Evolutionary conservation across 139 green algal genomes (phyloP), one percentile per base, ranked within the genome.

Genomic region (Picochlorum costavermella): DNA sequence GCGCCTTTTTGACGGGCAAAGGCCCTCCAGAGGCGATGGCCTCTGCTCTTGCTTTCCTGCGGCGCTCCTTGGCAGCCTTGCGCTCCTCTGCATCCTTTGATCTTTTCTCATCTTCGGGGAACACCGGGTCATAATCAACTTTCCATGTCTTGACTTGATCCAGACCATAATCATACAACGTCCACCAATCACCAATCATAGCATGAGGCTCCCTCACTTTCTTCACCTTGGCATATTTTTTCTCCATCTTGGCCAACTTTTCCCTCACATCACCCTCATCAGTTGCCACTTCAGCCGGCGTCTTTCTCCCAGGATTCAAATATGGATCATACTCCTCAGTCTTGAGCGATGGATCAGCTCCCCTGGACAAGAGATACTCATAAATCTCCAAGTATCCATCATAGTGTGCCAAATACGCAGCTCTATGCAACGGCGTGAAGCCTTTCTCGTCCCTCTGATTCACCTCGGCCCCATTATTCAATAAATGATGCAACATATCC

Each of bases 311-410:
- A 17, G 90, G 91, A 73, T 85, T 78, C 30, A 97, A 76, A 74
- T 97, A 97, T 9, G 88, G 76, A 61, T 97, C 91, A 66, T 80
- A 90, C 58, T 95, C 75, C 11, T 89, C 69, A 12, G 73, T 88
- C 17, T 63, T 31, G 25, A 96, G 80, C 45, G 60, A 76, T 2
- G 90, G 90, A 72, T 97, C 90, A 4, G 86, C 91, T 29, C 91
- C 91, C 2, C 85, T 82, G 60, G 75, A 91, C 79, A 97, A 84
- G 56, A 97, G 78, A 60, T 91, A 92, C 78, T 97, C 91, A 70
- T 96, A 97, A 4, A 96, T 82, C 66, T 96, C 89, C 44, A 94
- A 61, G 75, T 96, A 96, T 2, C 91, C 91, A 6, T 93, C 84
- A 60, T 90, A 83, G 59, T 96, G 90, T 2, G 88, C 81, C 66